Evolutionary conservation across 148 eudicot species (phyloP).

Genomic region (Chenopodium suecicum): DNA sequence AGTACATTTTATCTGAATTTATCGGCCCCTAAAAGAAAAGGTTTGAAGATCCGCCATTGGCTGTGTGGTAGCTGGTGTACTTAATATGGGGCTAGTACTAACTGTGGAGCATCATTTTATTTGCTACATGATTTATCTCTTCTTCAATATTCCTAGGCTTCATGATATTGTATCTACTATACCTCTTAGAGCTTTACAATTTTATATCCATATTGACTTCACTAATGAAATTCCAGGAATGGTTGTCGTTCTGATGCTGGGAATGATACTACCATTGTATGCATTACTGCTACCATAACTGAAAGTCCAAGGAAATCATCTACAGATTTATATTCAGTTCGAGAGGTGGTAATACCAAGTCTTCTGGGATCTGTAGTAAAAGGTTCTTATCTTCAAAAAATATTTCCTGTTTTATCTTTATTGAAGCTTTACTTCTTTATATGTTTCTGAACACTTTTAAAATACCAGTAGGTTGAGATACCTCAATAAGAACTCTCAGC

Average conservation of each 20-base stretch:
- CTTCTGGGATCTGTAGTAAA: conserved; percentile 64
- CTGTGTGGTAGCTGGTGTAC: not conserved
- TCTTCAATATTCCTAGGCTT: not conserved
- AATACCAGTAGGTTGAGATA: not conserved
- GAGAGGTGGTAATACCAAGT: conserved; percentile 58
- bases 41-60: not conserved
- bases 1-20: too few species aligned
- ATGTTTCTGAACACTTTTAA: not conserved
- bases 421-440: not conserved
- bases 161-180: not conserved
- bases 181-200: not conserved
- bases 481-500: not conserved
- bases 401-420: not conserved
- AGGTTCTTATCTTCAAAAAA: conserved; percentile 38
- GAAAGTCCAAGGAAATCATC: conserved; percentile 36
- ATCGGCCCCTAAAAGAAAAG: too few species aligned
- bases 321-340: conserved; percentile 43
- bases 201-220: conserved; percentile 17
- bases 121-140: conserved; percentile 8
- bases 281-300: conserved; percentile 52
- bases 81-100: not conserved
- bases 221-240: conserved; percentile 39
- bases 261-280: conserved; percentile 32
- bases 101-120: not conserved
- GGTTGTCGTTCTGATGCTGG: conserved; percentile 39